phyloP scores from a whole-genome alignment of 2,329 filamentous ascomycete species.

The Emericellopsis cladophorae region DNA sequence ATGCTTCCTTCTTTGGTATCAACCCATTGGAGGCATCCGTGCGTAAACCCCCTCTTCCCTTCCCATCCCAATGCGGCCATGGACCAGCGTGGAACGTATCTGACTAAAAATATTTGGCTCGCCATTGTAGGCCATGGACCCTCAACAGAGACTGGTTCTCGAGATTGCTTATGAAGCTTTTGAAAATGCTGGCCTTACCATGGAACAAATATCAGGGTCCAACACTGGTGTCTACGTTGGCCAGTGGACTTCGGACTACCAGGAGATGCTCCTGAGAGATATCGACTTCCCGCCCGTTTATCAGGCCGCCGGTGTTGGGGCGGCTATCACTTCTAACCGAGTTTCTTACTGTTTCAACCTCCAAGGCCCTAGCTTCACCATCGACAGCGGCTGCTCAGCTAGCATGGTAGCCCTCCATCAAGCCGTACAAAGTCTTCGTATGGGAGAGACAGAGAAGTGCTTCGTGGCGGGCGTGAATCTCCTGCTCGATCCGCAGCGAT shows the following conservation, averaged over 20 bases:
- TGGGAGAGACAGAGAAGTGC: conserved; percentile 17
- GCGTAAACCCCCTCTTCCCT: too few species aligned
- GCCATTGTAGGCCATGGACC: conserved; percentile 21
- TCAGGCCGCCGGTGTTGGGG: conserved; percentile 16
- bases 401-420: conserved; percentile 7
- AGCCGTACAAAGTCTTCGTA: conserved; percentile 18
- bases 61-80: too few species aligned
- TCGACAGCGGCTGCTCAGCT: conserved; percentile 9
- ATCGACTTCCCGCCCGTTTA: conserved; percentile 18
- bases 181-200: conserved; percentile 22
- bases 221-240: conserved; percentile 22
- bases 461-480: too few species aligned
- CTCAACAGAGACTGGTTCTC: conserved; percentile 19
- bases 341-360: conserved; percentile 22
- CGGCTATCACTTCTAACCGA: conserved; percentile 22
- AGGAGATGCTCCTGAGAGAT: conserved; percentile 17
- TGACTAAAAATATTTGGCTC: too few species aligned
- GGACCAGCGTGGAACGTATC: too few species aligned
- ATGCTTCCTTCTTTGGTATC: too few species aligned
- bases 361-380: conserved; percentile 6
- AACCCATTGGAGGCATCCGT: too few species aligned
- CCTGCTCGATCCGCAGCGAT: too few species aligned
- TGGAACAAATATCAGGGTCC: conserved; percentile 14
- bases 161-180: conserved; percentile 20
- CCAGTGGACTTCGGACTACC: conserved; percentile 22